Base-by-base conservation (phyloP, 176 grass and related monocot genomes). In the Secale cereale region DNA sequence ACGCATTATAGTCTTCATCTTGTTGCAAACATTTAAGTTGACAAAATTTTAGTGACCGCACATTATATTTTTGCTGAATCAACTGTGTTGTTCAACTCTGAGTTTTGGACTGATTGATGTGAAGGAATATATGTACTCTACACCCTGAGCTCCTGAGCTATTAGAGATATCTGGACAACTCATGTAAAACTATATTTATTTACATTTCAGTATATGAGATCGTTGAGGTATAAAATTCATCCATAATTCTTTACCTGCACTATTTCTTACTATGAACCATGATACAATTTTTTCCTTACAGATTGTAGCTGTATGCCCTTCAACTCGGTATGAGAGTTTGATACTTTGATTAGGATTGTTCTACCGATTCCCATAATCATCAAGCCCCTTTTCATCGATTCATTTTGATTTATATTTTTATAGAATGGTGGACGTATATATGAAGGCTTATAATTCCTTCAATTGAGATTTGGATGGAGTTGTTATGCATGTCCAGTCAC, bases 11-110 rank as follows among this genome's bases (percentile, higher is more conserved):
- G 6, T 69, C 16, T 70, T 70, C 17, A 74, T 74, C 17, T 5
- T 41, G 35, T 73, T 43, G 52, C 32, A n/a, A n/a, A n/a, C n/a
- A 73, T 60, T 71, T 82, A 41, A 40, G 19, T 60, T 59, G 10
- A 19, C 4, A 39, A 71, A 83, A 62, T 41, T 46, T 69, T 70
- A 71, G 46, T 31, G 57, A 57, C 65, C 8, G 10, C 40, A 81
- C 29, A 30, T 65, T 15, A 31, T 13, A 33, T 28, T 16, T 45
- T 29, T 78, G 16, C 2, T 62, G 25, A 16, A 63, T 79, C 40
- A 29, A 77, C 22, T 81, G 79, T 17, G 39, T 72, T 59, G n/a
- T 71, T 59, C n/a, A 82, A 28, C 59, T 74, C 41, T 26, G 31
- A 74, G 61, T 83, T 74, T 25, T 83, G 36, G 70, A 83, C 1